Evolutionary conservation across 495 filamentous ascomycete genomes (phyloP).

Genomic region (Clavariopsis aquatica): DNA sequence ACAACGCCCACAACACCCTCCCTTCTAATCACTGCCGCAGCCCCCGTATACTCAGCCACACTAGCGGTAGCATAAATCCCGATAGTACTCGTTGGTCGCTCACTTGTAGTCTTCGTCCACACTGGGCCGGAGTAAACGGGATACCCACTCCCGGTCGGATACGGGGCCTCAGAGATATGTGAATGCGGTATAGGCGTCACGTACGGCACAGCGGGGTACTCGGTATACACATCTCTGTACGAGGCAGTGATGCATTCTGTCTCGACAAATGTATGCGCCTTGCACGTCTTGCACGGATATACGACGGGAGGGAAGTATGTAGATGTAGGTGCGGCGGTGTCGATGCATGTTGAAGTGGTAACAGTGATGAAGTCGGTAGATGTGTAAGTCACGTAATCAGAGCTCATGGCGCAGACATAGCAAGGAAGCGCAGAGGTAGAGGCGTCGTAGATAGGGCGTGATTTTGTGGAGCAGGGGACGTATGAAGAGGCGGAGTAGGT

Average conservation of each 20-base stretch:
- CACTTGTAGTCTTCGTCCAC: neutral
- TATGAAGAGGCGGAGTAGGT: constrained; percentile 19
- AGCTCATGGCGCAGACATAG: constrained; percentile 33
- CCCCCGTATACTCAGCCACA: constrained; percentile 11
- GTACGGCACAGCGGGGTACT: constrained; percentile 30
- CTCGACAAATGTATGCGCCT: constrained; percentile 27
- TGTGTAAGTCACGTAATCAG: constrained; percentile 26
- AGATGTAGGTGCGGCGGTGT: constrained; percentile 4
- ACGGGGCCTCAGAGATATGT: constrained; percentile 8
- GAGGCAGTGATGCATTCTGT: constrained; percentile 23
- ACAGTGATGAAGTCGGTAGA: constrained; percentile 34
- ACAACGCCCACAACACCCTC: constrained; percentile 12
- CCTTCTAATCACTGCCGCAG: constrained; percentile 8
- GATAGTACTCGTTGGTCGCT: constrained; percentile 1
- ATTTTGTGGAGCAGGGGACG: constrained; percentile 29
- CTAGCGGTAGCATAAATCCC: constrained; percentile 8
- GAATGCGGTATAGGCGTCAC: constrained; percentile 23
- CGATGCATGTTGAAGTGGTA: constrained; percentile 21
- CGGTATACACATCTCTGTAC: constrained; percentile 4
- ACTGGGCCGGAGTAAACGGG: neutral
- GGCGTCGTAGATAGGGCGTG: constrained; percentile 36
- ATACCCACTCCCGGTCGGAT: constrained; percentile 3
- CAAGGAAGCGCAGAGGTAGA: constrained; percentile 28
- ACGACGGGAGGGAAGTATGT: constrained; percentile 21
- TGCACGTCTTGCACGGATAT: constrained; percentile 27